These are phyloP conservation scores for Areca catechu DNA, from an alignment of 176 grass and related monocot species.

Conservation along the genomic window DNA sequence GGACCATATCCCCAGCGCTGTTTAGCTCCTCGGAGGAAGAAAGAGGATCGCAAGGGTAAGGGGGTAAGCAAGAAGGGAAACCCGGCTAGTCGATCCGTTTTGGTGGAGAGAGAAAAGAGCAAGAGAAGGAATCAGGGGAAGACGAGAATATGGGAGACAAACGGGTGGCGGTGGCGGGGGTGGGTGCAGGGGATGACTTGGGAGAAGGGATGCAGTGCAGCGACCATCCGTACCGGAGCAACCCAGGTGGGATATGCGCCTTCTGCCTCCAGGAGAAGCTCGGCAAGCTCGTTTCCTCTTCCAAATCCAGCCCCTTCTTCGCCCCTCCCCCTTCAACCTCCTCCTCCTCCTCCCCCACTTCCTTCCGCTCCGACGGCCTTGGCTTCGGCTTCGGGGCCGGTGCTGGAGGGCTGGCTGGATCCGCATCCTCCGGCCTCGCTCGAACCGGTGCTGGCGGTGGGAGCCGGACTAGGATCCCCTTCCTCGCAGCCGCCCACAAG, in stretches of 20 bases:
- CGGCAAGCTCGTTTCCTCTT: constrained; percentile 83
- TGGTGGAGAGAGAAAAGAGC: too few relatives aligned
- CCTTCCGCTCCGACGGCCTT: constrained; percentile 16
- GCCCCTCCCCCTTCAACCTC: constrained; percentile 56
- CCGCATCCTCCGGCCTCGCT: not conserved
- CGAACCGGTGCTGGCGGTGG: constrained; percentile 9
- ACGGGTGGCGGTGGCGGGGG: constrained; percentile 2
- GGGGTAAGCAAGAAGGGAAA: too few relatives aligned
- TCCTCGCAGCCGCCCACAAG: not conserved
- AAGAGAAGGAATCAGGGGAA: constrained; percentile 11
- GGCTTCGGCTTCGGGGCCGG: constrained; percentile 12
- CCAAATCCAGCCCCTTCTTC: constrained; percentile 75
- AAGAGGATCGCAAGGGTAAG: too few relatives aligned
- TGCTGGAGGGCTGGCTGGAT: constrained; percentile 5
- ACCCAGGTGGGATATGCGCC: constrained; percentile 76
- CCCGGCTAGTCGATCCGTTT: too few relatives aligned
- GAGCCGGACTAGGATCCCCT: not conserved
- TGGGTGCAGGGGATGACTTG: constrained; percentile 10
- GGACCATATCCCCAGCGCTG: too few relatives aligned
- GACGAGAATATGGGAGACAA: constrained; percentile 13
- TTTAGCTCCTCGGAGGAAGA: too few relatives aligned
- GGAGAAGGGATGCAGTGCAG: constrained; percentile 58
- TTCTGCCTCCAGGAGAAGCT: constrained; percentile 99
- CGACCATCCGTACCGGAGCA: constrained; percentile 80
- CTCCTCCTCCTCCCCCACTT: constrained; percentile 40